Evolutionary conservation across 2,329 filamentous ascomycete genomes (phyloP), one percentile per base, ranked within the genome.

Genomic region (Leptographium procerum): DNA sequence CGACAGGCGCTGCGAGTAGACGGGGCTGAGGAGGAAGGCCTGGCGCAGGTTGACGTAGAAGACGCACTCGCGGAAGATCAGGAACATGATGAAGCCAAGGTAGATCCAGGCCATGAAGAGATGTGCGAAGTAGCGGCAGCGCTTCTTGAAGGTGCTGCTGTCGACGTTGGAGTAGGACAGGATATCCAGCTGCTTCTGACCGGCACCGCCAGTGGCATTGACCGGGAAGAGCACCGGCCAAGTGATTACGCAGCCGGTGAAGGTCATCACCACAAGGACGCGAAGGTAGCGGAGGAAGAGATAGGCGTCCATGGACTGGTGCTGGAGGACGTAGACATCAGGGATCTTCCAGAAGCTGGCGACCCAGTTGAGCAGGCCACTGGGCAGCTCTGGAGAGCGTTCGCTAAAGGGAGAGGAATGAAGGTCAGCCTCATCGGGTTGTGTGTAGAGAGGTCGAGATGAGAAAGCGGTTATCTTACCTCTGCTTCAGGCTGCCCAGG

Each of bases 21-120:
- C 77, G 1, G 89, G 90, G 11, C 90, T 91, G 59, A 95, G 79
- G 22, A 91, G 82, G 74, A 95, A 97, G 1, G 92, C 92, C 73
- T 97, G 94, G 63, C 92, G 88, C 56, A 99, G 74, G 66, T 95
- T 96, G 75, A 97, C 90, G 72, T 91, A 95, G 80, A 87, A 97
- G 66, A 99, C 86, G 68, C 86, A 85, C 72, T 99, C 94, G 63
- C 94, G 84, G 43, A 90, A 91, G 58, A 99, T 84, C 65, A 90
- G 88, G 72, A 89, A 94, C 70, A 97, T 86, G 63, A 97, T 79
- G 69, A 97, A 97, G 52, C 82, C 83, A 70, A 88, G 91, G 73
- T 89, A 97, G 55, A 91, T 71, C 83, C 89, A 96, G 1, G 86
- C 84, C 57, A 91, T 76, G 56, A 89, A 80, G n/a, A 82, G 82